Evolutionary conservation across 1,139 yeast genomes (phyloP).

Genomic region (Sugiyamaella paludigena): DNA sequence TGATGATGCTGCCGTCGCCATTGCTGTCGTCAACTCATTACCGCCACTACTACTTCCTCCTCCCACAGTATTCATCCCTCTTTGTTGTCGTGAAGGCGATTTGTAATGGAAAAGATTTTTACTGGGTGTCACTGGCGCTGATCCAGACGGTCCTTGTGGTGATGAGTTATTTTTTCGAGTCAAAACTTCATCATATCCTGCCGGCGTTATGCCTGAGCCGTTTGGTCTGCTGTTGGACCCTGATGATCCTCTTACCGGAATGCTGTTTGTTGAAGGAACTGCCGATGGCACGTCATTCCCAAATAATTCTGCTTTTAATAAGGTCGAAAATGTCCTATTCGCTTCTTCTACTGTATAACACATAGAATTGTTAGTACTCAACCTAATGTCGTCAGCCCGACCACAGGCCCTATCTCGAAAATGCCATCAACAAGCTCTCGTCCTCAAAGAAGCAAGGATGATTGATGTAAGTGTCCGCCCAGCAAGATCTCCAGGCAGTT

Average conservation of each 20-base stretch:
- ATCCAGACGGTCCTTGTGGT: slow-evolving; percentile 33
- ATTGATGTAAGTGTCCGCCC: slow-evolving; percentile 2
- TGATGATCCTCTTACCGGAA: slow-evolving; percentile 4
- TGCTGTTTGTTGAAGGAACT: slow-evolving; percentile 29
- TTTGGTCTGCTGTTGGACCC: slow-evolving; percentile 5
- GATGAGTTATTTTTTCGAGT: slow-evolving; percentile 14
- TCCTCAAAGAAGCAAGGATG: slow-evolving; percentile 9
- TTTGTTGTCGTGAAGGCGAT: slow-evolving; percentile 27
- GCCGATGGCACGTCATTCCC: slow-evolving; percentile 77
- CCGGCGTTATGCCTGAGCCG: slow-evolving; percentile 1
- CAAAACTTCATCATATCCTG: neutral
- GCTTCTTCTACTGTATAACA: slow-evolving; percentile 62
- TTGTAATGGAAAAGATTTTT: slow-evolving; percentile 34
- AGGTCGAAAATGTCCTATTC: slow-evolving; percentile 78
- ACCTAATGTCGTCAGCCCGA: slow-evolving; percentile 20
- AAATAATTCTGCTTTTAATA: slow-evolving; percentile 84
- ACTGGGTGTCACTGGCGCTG: slow-evolving; percentile 43
- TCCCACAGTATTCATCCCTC: slow-evolving; percentile 8
- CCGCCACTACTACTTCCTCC: slow-evolving; percentile 8
- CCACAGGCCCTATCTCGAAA: no score
- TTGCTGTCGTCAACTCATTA: no score
- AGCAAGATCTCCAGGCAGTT: neutral
- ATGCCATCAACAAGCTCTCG: no score
- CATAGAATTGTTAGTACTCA: slow-evolving; percentile 20
- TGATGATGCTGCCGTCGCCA: no score